These are phyloP conservation scores for Phytophthora vignae DNA, from an alignment of 352 stramenopile species.

Conservation along the genomic window DNA sequence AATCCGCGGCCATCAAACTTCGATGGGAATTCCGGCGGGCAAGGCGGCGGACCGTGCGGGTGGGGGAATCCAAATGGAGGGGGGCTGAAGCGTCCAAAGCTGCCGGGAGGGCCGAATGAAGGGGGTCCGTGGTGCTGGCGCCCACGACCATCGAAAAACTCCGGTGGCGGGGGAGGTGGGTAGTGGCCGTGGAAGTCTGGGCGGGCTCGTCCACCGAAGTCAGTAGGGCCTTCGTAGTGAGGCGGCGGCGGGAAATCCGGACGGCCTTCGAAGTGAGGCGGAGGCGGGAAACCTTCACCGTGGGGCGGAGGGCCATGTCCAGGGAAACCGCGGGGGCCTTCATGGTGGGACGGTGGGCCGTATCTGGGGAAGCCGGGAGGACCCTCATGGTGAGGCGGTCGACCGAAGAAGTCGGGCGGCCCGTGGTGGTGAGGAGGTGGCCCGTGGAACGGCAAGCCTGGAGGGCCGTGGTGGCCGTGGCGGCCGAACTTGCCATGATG, in stretches of 20 bases:
- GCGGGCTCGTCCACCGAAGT: conserved; percentile 4
- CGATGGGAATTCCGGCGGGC: conserved; percentile 4
- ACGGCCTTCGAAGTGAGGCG: not conserved
- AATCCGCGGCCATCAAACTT: conserved; percentile 20
- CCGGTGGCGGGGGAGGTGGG: conserved; percentile 2
- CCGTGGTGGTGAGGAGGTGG: conserved; percentile 3
- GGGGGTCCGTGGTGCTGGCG: not conserved
- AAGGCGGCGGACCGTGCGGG: conserved; percentile 9
- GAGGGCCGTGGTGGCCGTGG: conserved; percentile 24
- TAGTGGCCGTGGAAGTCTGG: conserved; percentile 1
- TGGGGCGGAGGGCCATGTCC: conserved; percentile 4
- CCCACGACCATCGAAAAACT: conserved; percentile 2
- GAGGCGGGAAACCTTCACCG: conserved; percentile 11
- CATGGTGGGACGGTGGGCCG: conserved; percentile 4
- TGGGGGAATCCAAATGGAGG: conserved; percentile 16
- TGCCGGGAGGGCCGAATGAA: conserved; percentile 1
- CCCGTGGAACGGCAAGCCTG: conserved; percentile 9
- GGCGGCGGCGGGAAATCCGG: conserved; percentile 12
- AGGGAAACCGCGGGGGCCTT: conserved; percentile 8
- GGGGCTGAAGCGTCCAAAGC: conserved; percentile 16
- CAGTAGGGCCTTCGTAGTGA: not conserved
- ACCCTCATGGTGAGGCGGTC: conserved; percentile 4
- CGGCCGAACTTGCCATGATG: conserved; percentile 16
- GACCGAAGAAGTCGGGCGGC: not conserved
- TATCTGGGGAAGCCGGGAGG: conserved; percentile 11